phyloP scores from a whole-genome alignment of 306 rosid species.

The Cucumis cinereus region DNA sequence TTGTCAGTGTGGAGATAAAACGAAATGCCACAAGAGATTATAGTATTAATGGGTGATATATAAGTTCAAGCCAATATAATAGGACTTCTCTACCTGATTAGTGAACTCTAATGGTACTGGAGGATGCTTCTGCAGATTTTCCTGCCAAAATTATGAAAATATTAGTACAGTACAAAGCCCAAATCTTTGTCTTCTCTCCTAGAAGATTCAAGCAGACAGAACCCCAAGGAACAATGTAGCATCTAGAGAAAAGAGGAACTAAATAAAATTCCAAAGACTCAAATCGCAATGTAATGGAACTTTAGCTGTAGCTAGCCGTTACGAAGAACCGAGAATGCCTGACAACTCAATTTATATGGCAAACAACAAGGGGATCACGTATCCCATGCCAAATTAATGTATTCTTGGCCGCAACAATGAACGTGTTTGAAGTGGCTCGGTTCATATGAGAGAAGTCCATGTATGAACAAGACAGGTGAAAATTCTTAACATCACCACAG shows the following conservation, averaged over 20 bases:
- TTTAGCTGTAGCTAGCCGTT: too few relatives aligned
- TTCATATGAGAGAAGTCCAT: too few relatives aligned
- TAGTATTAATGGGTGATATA: background rate
- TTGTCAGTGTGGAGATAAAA: background rate
- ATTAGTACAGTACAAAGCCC: background rate
- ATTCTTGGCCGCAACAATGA: too few relatives aligned
- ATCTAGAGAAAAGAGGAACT: background rate
- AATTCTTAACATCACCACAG: too few relatives aligned
- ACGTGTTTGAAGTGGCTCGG: too few relatives aligned
- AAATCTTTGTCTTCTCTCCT: background rate
- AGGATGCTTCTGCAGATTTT: conserved; percentile 65
- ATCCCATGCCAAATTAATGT: too few relatives aligned
- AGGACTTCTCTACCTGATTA: conserved; percentile 50
- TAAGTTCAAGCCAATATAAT: background rate
- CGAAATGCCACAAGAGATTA: background rate
- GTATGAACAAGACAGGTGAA: too few relatives aligned
- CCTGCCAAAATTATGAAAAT: conserved; percentile 27
- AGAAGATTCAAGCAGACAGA: background rate
- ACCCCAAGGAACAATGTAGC: background rate
- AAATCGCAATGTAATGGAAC: background rate
- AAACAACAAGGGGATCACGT: too few relatives aligned
- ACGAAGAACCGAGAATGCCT: too few relatives aligned
- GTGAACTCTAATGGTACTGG: conserved; percentile 51
- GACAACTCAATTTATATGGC: too few relatives aligned
- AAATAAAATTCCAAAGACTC: background rate